Percentiles rank a stretch among this genome's conserved stretches.
Conservation (phyloP, 140 eudicot genomes). For the Flaveria floridana region DNA sequence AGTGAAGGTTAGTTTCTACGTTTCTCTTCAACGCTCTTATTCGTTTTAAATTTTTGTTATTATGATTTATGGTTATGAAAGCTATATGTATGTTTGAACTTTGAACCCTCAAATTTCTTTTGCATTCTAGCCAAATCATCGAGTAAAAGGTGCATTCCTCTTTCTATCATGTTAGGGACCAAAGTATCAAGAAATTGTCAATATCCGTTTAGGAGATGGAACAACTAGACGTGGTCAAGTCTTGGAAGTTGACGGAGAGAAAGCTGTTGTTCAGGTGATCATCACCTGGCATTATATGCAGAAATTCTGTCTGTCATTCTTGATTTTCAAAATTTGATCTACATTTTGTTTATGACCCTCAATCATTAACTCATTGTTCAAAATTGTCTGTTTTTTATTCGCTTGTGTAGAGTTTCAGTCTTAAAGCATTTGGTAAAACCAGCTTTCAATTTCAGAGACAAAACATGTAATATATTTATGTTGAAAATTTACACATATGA, state of each 20-base stretch:
- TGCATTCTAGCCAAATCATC: neutral
- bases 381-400: neutral
- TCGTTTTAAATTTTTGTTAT: neutral
- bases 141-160: neutral
- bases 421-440: neutral
- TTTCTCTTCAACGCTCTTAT: slow-evolving; percentile 3
- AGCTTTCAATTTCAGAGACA: neutral
- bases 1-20: slow-evolving; percentile 66
- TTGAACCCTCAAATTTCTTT: neutral
- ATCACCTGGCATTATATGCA: neutral
- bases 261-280: slow-evolving; percentile 92
- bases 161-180: slow-evolving; percentile 65
- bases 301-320: neutral
- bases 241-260: slow-evolving; percentile 92
- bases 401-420: neutral
- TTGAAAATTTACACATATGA: neutral
- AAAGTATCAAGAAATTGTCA: slow-evolving; percentile 84
- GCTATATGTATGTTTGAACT: neutral
- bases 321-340: neutral
- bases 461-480: neutral
- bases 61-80: neutral
- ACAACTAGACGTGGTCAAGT: slow-evolving; percentile 95
- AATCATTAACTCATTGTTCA: neutral
- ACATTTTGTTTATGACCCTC: neutral
- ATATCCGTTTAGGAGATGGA: slow-evolving; percentile 95